phyloP scores from a whole-genome alignment of 2,329 filamentous ascomycete genomes.

The Beauveria medogensis region DNA sequence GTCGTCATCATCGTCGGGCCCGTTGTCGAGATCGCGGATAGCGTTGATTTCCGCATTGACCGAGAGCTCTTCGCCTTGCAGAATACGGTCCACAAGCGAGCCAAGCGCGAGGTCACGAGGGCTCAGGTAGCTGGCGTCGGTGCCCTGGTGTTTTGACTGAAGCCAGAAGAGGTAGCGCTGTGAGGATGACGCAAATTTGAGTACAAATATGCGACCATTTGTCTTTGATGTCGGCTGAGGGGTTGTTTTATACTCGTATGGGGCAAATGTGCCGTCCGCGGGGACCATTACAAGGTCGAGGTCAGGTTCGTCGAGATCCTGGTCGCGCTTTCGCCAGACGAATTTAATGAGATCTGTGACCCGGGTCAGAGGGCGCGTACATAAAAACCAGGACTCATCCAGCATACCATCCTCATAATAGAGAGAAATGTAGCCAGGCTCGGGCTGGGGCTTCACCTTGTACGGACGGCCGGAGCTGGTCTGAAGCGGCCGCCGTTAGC shows the following conservation, averaged over 20 bases:
- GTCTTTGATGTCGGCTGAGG: constrained; percentile 54
- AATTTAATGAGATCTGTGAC: constrained; percentile 77
- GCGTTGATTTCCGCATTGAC: constrained; percentile 64
- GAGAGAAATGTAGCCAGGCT: constrained; percentile 83
- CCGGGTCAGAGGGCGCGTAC: neutral
- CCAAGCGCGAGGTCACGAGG: constrained; percentile 80
- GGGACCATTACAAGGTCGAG: constrained; percentile 93
- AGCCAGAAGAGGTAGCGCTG: constrained; percentile 93
- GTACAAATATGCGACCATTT: constrained; percentile 83
- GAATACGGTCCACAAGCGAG: constrained; percentile 72
- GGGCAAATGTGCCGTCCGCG: constrained; percentile 75
- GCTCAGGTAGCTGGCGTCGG: constrained; percentile 71
- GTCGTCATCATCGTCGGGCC: constrained; percentile 54
- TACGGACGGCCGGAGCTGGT: constrained; percentile 43
- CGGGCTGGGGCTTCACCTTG: constrained; percentile 65
- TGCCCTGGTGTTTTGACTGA: constrained; percentile 78
- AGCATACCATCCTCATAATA: constrained; percentile 76
- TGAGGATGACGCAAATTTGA: constrained; percentile 90
- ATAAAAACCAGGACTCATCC: neutral
- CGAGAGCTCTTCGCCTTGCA: constrained; percentile 85
- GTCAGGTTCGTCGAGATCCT: constrained; percentile 63
- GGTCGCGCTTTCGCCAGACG: constrained; percentile 83
- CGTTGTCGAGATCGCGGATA: constrained; percentile 44
- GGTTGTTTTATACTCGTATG: constrained; percentile 58
- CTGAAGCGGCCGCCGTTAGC: constrained; percentile 23